Base-by-base conservation (phyloP, 352 stramenopile species). In the Globisporangium abappressorium region DNA sequence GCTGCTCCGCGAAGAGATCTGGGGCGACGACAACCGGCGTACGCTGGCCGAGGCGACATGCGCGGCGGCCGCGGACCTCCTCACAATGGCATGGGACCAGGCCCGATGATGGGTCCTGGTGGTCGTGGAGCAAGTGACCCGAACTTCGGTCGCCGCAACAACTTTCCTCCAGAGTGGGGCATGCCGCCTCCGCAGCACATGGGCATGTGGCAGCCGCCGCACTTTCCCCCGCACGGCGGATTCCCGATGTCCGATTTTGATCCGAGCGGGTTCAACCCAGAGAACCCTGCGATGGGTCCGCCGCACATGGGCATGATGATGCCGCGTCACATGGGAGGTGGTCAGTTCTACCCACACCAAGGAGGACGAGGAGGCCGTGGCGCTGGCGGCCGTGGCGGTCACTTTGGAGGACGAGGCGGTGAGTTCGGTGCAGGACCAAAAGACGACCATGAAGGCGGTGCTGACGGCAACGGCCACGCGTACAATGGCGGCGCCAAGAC, bases 221-320 rank as follows among this genome's bases (percentile, higher is more conserved):
- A 65, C 22, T 85, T 81, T 34, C 80, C 80, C 14, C 81, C 78
- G 2, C 74, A 75, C 15, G 73, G 79, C 3, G 75, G 57, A 14
- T 81, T 79, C 66, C 76, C 82, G 28, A 84, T 84, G 76, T 70
- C 74, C 22, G 85, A 90, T 28, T 93, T 92, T 70, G 85, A 92
- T 60, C 82, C 78, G 26, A 91, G 72, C 62, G 67, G 69, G 63
- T 94, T 90, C 61, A 88, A 90, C 74, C 75, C 74, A 20, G 82
- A 94, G 55, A 85, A 80, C 33, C 69, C 79, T 4, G 78, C 73
- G 1, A 88, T 91, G 82, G 84, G 80, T 66, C 82, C 81, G 18
- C 82, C 80, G 57, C 64, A 72, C 38, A 79, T 79, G 59, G 70
- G 74, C 22, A 87, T 91, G 84, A 91, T 92, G 81, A 87, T 89